Evolutionary conservation across 306 rosid species (phyloP).

Genomic region (Gillenia trifoliata): DNA sequence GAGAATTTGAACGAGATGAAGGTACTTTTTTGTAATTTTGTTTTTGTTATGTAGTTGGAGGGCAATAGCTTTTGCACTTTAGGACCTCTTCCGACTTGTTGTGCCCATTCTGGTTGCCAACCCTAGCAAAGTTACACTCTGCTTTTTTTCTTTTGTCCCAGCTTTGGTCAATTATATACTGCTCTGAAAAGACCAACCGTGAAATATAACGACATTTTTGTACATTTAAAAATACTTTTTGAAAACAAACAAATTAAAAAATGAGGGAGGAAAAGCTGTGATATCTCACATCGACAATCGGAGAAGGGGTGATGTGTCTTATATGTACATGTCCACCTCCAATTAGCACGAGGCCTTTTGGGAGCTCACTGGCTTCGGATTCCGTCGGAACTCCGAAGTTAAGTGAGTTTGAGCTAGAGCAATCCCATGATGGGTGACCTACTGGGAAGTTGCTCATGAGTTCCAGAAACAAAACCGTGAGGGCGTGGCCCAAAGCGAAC

Average conservation of each 20-base stretch:
- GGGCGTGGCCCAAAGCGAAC: no score
- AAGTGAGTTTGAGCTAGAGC: no score
- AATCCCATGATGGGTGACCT: no score
- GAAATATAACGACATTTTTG: not conserved
- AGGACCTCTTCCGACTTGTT: not conserved
- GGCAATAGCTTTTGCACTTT: not conserved
- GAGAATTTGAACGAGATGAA: not conserved
- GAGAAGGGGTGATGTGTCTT: no score
- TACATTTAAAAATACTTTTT: not conserved
- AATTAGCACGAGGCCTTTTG: no score
- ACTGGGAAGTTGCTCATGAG: no score
- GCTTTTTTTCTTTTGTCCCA: not conserved
- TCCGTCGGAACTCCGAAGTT: no score
- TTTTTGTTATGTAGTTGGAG: not conserved
- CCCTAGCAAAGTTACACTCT: not conserved
- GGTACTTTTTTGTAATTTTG: not conserved
- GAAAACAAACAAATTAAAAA: not conserved
- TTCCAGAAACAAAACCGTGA: no score
- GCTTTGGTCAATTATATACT: not conserved
- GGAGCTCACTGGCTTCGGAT: no score
- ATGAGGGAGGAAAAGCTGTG: not conserved
- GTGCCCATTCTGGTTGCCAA: constrained; percentile 14
- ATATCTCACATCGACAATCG: no score
- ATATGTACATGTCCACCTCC: no score
- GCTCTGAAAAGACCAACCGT: not conserved